phyloP scores from a whole-genome alignment of 108 stramenopile species.

The Cafeteria roenbergensis region DNA sequence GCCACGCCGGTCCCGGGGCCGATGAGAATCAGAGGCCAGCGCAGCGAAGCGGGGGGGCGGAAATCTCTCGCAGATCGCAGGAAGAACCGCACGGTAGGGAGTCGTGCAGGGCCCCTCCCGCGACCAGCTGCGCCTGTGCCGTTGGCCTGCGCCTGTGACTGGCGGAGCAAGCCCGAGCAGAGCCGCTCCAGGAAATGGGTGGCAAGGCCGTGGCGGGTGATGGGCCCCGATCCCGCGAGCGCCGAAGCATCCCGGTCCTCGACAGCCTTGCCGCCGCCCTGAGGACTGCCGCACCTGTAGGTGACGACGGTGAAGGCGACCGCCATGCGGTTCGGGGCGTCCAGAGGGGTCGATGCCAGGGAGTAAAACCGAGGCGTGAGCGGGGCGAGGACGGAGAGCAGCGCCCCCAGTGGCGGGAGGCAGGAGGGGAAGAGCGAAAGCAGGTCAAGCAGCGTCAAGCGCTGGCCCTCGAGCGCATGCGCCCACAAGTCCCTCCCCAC shows the following conservation, averaged over 20 bases:
- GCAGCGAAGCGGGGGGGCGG: constrained; percentile 51
- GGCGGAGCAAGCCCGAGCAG: constrained; percentile 18
- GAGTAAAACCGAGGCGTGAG: constrained; percentile 79
- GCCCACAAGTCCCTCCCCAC: constrained; percentile 22
- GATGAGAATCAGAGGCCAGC: constrained; percentile 69
- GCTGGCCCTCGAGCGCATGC: constrained; percentile 28
- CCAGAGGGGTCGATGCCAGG: constrained; percentile 69
- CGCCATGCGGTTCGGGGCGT: constrained; percentile 34
- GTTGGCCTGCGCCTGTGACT: background rate
- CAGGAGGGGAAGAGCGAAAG: constrained; percentile 71
- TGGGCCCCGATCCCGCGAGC: background rate
- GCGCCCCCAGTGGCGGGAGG: constrained; percentile 50
- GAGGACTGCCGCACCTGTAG: no score
- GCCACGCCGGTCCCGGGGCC: constrained; percentile 97
- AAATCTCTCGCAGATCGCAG: constrained; percentile 70
- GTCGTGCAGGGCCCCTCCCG: background rate
- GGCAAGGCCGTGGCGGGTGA: constrained; percentile 23
- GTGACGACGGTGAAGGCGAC: constrained; percentile 78
- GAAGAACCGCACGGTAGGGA: constrained; percentile 53
- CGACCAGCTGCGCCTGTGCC: background rate
- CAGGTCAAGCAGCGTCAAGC: constrained; percentile 56
- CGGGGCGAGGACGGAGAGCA: constrained; percentile 52
- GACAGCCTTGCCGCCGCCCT: no score
- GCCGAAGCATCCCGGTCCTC: constrained; percentile 1
- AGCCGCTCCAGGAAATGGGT: constrained; percentile 60